Evolutionary conservation across 2,329 filamentous ascomycete species (phyloP).

Genomic region (Aspergillus pseudotamarii): DNA sequence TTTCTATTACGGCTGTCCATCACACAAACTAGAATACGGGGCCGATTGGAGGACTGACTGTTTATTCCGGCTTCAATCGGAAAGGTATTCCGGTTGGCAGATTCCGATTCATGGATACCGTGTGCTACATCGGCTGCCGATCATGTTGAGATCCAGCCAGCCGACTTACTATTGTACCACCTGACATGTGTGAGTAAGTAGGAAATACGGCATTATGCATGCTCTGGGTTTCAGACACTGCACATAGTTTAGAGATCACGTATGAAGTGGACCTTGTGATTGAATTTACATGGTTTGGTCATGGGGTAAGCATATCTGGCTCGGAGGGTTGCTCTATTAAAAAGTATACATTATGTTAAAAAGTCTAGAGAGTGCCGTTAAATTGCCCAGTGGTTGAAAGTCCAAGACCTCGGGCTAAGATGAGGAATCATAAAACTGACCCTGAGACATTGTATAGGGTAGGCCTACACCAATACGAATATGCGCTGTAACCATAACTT

Average conservation of each 20-base stretch:
- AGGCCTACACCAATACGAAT: background rate
- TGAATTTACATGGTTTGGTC: background rate
- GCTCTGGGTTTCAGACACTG: background rate
- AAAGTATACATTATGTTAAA: background rate
- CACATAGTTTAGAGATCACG: background rate
- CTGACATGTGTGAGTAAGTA: no score
- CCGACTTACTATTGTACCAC: background rate
- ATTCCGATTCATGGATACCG: background rate
- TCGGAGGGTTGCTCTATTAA: background rate
- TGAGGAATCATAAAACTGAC: background rate
- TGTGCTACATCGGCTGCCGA: background rate
- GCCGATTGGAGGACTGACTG: background rate
- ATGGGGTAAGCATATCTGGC: background rate
- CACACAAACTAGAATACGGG: background rate
- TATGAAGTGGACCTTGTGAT: background rate
- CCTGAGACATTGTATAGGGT: background rate
- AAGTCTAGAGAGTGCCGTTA: background rate
- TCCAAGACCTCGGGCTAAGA: background rate
- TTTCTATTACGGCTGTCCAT: background rate
- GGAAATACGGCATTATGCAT: background rate
- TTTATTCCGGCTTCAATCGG: background rate
- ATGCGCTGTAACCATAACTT: background rate
- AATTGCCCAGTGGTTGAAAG: background rate
- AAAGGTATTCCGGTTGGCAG: background rate
- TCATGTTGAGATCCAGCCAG: background rate